Conservation (phyloP, 306 rosid species). For the Datisca glomerata region DNA sequence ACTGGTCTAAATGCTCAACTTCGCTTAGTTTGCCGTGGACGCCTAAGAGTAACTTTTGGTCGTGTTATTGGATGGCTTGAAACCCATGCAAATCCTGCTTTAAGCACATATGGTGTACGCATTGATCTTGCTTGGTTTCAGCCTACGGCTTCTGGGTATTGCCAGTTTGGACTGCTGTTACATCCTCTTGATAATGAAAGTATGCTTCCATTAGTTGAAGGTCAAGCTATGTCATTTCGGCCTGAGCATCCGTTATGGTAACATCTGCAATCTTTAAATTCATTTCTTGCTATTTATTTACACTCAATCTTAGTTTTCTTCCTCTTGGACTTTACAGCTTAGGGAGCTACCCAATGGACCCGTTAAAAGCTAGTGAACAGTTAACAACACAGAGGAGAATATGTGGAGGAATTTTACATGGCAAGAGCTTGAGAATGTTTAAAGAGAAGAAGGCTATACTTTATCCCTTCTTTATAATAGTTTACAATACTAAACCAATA, state of each 20-base stretch:
- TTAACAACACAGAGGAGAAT: slow-evolving; percentile 41
- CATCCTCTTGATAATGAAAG: slow-evolving; percentile 37
- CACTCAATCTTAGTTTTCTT: slow-evolving; percentile 11
- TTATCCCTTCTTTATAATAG: slow-evolving; percentile 46
- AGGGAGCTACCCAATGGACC: slow-evolving; percentile 20
- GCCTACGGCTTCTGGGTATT: slow-evolving; percentile 86
- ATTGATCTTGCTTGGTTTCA: slow-evolving; percentile 89
- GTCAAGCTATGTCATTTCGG: slow-evolving; percentile 25
- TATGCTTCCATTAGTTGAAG: slow-evolving; percentile 23
- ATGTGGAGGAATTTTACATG: slow-evolving; percentile 47
- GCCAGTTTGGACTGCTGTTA: slow-evolving; percentile 66
- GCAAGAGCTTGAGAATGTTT: slow-evolving; percentile 47
- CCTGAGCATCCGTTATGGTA: slow-evolving; percentile 51
- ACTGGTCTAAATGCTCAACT: slow-evolving; percentile 94
- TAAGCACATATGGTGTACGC: slow-evolving; percentile 38
- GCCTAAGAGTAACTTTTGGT: slow-evolving; percentile 46
- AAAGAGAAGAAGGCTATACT: slow-evolving; percentile 55
- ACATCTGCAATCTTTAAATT: slow-evolving; percentile 14
- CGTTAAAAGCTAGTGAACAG: slow-evolving; percentile 32
- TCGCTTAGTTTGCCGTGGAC: slow-evolving; percentile 67
- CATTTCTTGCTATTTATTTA: slow-evolving; percentile 7
- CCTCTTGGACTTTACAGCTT: slow-evolving; percentile 27
- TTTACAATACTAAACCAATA: slow-evolving; percentile 63
- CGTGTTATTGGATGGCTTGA: slow-evolving; percentile 70
- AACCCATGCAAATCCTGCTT: slow-evolving; percentile 51